A percentile compares a stretch with the other conserved stretches of the same genome.
Conservation (phyloP, 306 rosid genomes). For the Quercus glauca region DNA sequence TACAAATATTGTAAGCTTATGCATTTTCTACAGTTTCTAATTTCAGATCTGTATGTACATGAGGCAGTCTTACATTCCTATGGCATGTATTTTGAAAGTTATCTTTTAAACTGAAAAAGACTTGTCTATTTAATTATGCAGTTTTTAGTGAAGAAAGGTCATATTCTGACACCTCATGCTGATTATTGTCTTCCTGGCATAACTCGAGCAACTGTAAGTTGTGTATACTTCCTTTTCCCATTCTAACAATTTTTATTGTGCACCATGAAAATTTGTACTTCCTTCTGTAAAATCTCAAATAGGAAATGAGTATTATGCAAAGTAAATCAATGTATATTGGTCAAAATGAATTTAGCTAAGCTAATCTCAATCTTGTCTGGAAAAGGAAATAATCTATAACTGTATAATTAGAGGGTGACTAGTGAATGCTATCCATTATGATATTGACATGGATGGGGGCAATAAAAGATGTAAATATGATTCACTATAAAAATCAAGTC, state of each 20-base stretch:
- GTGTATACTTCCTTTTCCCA: conserved; percentile 11
- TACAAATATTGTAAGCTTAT: conserved; percentile 68
- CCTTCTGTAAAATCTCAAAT: neutral
- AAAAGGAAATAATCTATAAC: neutral
- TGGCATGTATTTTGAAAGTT: neutral
- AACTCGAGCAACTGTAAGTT: conserved; percentile 73
- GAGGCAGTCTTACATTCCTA: neutral
- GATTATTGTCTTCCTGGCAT: conserved; percentile 92
- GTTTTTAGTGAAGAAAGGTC: conserved; percentile 77
- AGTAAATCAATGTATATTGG: neutral
- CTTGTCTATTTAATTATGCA: conserved; percentile 28
- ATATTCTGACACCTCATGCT: conserved; percentile 76
- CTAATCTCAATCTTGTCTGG: neutral
- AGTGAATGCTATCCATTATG: neutral
- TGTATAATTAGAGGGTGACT: neutral
- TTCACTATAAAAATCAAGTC: neutral
- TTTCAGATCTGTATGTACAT: neutral
- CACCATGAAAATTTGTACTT: neutral
- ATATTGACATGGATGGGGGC: neutral
- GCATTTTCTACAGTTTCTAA: conserved; percentile 11
- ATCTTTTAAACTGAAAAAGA: neutral
- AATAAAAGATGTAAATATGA: neutral
- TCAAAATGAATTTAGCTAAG: neutral
- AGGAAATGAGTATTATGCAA: neutral
- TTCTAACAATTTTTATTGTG: neutral